A percentile compares a stretch with the other conserved stretches of the same genome.
Conservation (phyloP, 768 basidiomycete genomes). For the Hortiboletus campestris region DNA sequence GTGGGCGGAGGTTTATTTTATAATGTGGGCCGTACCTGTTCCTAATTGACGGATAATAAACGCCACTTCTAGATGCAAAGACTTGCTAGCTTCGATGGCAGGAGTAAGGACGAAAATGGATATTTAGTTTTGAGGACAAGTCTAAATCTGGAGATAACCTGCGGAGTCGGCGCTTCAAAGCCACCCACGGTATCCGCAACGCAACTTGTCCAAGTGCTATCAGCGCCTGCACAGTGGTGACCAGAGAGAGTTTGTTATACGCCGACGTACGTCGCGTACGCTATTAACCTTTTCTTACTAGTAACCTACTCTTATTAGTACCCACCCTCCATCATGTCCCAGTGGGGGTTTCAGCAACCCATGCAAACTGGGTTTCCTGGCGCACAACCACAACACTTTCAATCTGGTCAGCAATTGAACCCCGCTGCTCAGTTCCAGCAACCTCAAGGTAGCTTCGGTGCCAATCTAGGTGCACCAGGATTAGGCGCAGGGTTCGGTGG, state of each 20-base stretch:
- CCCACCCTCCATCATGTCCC: conserved; percentile 53
- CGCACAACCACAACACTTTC: conserved; percentile 45
- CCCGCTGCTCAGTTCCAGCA: conserved; percentile 41
- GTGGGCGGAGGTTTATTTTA: no score
- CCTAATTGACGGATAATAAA: no score
- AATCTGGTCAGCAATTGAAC: conserved; percentile 33
- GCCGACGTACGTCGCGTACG: neutral
- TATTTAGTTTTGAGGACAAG: conserved; percentile 1
- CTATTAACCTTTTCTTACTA: neutral
- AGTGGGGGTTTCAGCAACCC: conserved; percentile 78
- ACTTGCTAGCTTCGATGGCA: no score
- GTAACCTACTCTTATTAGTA: neutral
- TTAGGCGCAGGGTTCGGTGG: conserved; percentile 36
- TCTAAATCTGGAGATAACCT: conserved; percentile 5
- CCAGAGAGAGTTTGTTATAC: neutral
- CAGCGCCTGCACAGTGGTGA: conserved; percentile 1
- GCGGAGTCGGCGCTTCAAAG: conserved; percentile 17
- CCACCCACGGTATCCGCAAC: neutral
- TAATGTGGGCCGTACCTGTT: no score
- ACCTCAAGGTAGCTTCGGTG: conserved; percentile 35
- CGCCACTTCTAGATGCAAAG: no score
- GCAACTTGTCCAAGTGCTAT: neutral
- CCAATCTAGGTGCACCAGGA: conserved; percentile 24
- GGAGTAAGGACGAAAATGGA: no score
- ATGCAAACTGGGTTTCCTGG: conserved; percentile 66